Base-by-base conservation (phyloP, 352 stramenopile genomes). In the Globisporangium abappressorium region DNA sequence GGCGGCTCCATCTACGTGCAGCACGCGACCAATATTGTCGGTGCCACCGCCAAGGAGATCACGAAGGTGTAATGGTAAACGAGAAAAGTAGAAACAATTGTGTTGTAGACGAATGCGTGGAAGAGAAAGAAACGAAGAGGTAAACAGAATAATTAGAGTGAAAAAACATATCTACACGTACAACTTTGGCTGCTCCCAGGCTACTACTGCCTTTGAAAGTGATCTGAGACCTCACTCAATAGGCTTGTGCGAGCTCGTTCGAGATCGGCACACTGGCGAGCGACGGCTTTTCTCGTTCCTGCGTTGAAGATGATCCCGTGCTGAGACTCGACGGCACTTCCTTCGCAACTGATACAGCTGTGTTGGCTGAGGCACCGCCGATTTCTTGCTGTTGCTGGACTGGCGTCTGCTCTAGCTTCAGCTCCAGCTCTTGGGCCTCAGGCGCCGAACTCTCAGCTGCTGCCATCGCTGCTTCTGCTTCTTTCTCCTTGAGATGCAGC, bases 1-100 rank as follows among this genome's bases (percentile, higher is more conserved):
- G 74, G 82, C 54, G 80, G 89, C 53, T 90, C 81, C 30, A 89
- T 91, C 61, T 93, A 86, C 76, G 66, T 90, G 15, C 67, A 79
- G 57, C 64, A 73, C 57, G 55, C 46, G 43, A 24, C 34, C 51
- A 65, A 15, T 14, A 28, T 28, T 20, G 8, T 56, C 12, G 43
- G 43, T 41, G 8, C 30, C 7, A 57, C 22, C 54, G 12, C 34
- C 1, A 53, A 53, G 58, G 63, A 61, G 14, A 5, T 62, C 15
- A 43, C 56, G 2, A 68, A 46, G 9, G 64, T 46, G 55, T 64
- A 46, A 30, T 20, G 15, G 14, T n/a, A 49, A 49, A n/a, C 41
- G 15, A n/a, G 41, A 49, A 49, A 49, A 61, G 55, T 30, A 30
- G 18, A 14, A 47, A 47, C 20, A 12, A 30, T 9, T 47, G 56